Evolutionary conservation across 805 yeast species (phyloP).

Genomic region (Wickerhamomyces subpelliculosus): DNA sequence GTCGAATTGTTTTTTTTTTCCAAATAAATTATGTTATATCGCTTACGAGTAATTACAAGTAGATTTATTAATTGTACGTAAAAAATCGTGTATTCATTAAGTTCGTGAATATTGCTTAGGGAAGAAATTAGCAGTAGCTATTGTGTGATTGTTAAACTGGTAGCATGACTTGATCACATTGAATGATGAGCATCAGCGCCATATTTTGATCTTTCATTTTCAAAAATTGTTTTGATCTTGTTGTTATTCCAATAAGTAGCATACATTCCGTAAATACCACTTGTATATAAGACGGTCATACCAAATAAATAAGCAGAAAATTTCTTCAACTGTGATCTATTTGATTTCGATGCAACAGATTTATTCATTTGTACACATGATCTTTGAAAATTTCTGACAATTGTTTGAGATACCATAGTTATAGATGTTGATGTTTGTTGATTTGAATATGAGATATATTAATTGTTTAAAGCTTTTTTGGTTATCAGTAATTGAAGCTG

Average conservation of each 20-base stretch:
- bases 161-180: neutral
- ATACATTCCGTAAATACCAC: conserved; percentile 14
- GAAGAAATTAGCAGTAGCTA: too few species aligned
- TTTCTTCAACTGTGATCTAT: conserved; percentile 2
- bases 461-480: too few species aligned
- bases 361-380: conserved; percentile 16
- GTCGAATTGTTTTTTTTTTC: too few species aligned
- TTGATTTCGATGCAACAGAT: conserved; percentile 10
- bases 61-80: too few species aligned
- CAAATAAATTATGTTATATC: too few species aligned
- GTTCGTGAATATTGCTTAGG: too few species aligned
- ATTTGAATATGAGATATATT: too few species aligned
- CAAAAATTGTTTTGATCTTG: conserved; percentile 20
- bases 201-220: conserved; percentile 4
- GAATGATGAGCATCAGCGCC: conserved; percentile 7
- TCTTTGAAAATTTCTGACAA: conserved; percentile 16
- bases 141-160: too few species aligned
- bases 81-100: too few species aligned
- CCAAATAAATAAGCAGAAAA: conserved; percentile 16
- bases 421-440: too few species aligned
- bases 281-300: conserved; percentile 10
- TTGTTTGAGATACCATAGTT: conserved; percentile 20
- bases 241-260: conserved; percentile 19
- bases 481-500: too few species aligned
- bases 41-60: too few species aligned